Conservation (phyloP, 805 yeast species). For the Torulaspora franciscae region DNA sequence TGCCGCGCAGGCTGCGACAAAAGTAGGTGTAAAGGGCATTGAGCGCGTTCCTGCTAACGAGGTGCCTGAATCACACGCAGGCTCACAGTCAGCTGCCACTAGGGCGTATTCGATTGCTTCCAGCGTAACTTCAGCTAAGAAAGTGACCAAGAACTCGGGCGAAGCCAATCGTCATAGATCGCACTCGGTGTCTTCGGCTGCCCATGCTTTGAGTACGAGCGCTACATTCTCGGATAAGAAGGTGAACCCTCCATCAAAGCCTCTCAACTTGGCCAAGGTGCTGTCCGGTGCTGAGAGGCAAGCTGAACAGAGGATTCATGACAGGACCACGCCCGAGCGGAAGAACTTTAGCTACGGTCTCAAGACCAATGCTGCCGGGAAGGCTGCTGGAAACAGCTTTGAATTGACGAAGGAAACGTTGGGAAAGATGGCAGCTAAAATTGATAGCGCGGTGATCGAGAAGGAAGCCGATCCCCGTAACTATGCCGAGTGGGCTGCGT, state of each 20-base stretch:
- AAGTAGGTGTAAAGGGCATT: conserved; percentile 18
- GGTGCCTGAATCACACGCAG: conserved; percentile 9
- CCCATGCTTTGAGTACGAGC: conserved; percentile 8
- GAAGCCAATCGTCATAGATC: conserved; percentile 10
- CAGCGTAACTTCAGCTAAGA: conserved; percentile 9
- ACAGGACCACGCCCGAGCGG: conserved; percentile 19
- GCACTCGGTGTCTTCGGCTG: conserved; percentile 17
- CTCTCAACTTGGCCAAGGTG: conserved; percentile 28
- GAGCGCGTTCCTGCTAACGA: conserved; percentile 8
- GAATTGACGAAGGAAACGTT: conserved; percentile 22
- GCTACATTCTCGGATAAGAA: conserved; percentile 2
- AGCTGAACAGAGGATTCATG: conserved; percentile 28
- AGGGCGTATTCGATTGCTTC: conserved; percentile 30
- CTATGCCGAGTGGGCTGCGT: conserved; percentile 43
- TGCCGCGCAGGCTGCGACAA: conserved; percentile 33
- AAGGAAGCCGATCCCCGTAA: conserved; percentile 48
- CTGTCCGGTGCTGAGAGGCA: conserved; percentile 30
- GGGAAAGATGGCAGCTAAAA: conserved; percentile 14
- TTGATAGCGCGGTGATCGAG: conserved; percentile 49
- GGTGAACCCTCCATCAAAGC: conserved; percentile 13
- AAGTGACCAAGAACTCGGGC: conserved; percentile 3
- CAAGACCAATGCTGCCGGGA: conserved; percentile 21
- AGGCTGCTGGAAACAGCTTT: conserved; percentile 23
- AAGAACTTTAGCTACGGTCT: conserved; percentile 22
- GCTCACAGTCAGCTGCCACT: conserved; percentile 29